Percentiles rank a stretch among this genome's conserved stretches.
Conservation (phyloP, 2,329 filamentous ascomycete species). For the Dendryphion nanum region DNA sequence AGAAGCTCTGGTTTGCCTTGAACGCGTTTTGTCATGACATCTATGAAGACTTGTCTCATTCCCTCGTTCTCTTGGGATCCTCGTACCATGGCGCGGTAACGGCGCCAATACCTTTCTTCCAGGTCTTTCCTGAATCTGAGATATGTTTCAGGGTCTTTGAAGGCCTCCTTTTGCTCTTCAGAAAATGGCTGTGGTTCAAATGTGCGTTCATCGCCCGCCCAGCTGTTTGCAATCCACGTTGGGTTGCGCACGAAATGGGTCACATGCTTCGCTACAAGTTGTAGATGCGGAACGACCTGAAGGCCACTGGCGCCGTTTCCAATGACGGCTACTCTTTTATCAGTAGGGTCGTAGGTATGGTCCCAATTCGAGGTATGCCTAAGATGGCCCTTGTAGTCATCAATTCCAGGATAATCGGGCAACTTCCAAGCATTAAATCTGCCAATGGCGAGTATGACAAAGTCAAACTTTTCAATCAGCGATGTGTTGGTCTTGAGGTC, state of each 20-base stretch:
- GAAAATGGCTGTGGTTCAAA: conserved; percentile 44
- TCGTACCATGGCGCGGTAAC: conserved; percentile 39
- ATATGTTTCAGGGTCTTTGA: conserved; percentile 62
- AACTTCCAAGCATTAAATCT: conserved; percentile 33
- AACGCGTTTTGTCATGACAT: conserved; percentile 39
- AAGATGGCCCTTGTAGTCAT: conserved; percentile 27
- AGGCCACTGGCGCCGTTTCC: conserved; percentile 65
- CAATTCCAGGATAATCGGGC: conserved; percentile 28
- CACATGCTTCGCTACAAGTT: conserved; percentile 49
- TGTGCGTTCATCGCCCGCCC: conserved; percentile 47
- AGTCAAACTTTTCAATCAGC: conserved; percentile 25
- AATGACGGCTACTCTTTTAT: conserved; percentile 61
- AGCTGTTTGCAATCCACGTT: conserved; percentile 58
- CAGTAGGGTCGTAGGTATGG: conserved; percentile 49
- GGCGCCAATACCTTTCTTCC: conserved; percentile 60
- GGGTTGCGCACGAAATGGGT: conserved; percentile 58
- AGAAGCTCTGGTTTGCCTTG: conserved; percentile 41
- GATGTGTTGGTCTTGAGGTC: conserved; percentile 45
- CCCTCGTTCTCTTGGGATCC: conserved; percentile 34
- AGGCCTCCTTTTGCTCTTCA: conserved; percentile 55
- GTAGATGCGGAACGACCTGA: conserved; percentile 62
- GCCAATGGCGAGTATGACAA: conserved; percentile 39
- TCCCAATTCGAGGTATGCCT: conserved; percentile 34
- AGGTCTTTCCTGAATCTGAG: conserved; percentile 45
- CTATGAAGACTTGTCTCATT: conserved; percentile 29